These are phyloP conservation scores for Funneliformis mosseae DNA, from an alignment of 192 early-diverging fungal genomes.

Conservation along the genomic window DNA sequence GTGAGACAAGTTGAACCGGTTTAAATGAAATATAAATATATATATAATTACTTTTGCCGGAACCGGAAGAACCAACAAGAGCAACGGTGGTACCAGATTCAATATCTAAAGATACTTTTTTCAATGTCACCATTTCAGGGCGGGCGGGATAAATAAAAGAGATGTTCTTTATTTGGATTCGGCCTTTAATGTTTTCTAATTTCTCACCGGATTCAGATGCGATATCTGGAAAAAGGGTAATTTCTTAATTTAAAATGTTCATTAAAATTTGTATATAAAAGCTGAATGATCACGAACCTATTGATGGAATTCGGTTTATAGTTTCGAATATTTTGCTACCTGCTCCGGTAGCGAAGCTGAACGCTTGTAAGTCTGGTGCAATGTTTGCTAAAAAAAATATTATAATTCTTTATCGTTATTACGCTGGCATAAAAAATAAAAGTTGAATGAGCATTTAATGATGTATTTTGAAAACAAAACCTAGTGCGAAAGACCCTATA, in stretches of 20 bases:
- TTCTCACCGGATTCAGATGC: constrained; percentile 51
- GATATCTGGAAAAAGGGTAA: constrained; percentile 38
- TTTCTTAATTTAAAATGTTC: neutral
- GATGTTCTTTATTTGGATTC: constrained; percentile 57
- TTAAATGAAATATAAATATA: neutral
- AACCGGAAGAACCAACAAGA: constrained; percentile 80
- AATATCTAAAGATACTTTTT: constrained; percentile 51
- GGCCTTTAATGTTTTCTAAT: constrained; percentile 47
- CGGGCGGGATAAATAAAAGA: constrained; percentile 69
- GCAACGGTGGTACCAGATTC: constrained; percentile 74
- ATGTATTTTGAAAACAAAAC: constrained; percentile 57
- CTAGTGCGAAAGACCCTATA: constrained; percentile 67
- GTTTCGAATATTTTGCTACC: constrained; percentile 80
- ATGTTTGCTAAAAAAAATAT: constrained; percentile 70
- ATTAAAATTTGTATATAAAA: neutral
- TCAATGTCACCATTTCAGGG: constrained; percentile 55
- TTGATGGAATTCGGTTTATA: constrained; percentile 79
- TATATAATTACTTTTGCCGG: constrained; percentile 64
- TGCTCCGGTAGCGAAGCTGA: constrained; percentile 79
- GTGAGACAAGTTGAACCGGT: neutral
- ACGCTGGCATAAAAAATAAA: neutral
- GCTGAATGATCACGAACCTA: constrained; percentile 55
- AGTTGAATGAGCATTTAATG: constrained; percentile 47
- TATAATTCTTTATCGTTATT: constrained; percentile 64
- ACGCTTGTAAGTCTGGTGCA: constrained; percentile 67